Evolutionary conservation across 2,329 filamentous ascomycete genomes (phyloP).

Genomic region (Ceratocystis cubensis): DNA sequence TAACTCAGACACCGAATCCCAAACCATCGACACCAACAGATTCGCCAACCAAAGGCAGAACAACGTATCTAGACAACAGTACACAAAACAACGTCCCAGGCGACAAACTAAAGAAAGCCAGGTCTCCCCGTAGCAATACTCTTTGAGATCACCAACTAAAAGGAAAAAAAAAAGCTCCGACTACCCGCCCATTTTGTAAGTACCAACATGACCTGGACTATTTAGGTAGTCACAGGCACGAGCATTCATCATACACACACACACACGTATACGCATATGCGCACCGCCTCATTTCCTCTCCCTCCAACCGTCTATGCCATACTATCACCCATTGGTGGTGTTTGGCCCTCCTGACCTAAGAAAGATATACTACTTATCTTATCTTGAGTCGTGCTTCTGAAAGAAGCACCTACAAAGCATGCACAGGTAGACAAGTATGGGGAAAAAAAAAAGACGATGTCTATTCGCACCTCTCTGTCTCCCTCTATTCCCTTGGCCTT

Average conservation of each 20-base stretch:
- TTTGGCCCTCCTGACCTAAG: not conserved
- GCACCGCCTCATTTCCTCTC: conserved; percentile 1
- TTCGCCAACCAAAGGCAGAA: not conserved
- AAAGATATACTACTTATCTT: not conserved
- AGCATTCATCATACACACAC: not conserved
- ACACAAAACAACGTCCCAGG: not conserved
- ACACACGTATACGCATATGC: not conserved
- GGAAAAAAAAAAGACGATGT: not conserved
- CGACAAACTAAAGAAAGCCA: not conserved
- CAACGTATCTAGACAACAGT: not conserved
- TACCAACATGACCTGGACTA: not conserved
- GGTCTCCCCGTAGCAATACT: not conserved
- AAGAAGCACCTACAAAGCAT: not conserved
- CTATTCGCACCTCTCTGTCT: not conserved
- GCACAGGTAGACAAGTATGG: not conserved
- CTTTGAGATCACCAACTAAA: not conserved
- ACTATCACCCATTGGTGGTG: not conserved
- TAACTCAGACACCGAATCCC: conserved; percentile 3
- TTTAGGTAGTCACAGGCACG: not conserved
- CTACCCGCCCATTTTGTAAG: not conserved
- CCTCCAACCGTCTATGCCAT: not conserved
- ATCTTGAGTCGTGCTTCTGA: not conserved
- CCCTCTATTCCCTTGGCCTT: not conserved
- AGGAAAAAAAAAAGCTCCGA: not conserved
- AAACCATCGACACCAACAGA: not conserved